These are phyloP conservation scores for Tricholoma saponaceum DNA, from an alignment of 768 basidiomycete genomes.

Conservation along the genomic window DNA sequence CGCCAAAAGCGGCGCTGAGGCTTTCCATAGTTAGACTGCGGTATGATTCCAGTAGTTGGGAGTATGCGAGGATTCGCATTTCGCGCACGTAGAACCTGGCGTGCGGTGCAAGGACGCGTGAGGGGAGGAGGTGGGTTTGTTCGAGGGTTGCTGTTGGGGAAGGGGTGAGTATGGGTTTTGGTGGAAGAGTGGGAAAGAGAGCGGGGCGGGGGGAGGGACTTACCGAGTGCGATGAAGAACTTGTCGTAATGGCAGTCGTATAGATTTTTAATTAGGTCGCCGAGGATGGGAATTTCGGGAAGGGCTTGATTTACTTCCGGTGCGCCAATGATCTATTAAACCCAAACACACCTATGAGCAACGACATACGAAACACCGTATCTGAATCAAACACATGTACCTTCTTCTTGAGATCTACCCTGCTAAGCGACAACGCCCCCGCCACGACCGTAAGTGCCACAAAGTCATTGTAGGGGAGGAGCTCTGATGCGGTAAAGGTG, in stretches of 20 bases:
- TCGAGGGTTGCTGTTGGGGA: conserved; percentile 75
- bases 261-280: conserved; percentile 79
- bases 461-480: conserved; percentile 86
- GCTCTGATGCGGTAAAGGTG: conserved; percentile 91
- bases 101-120: conserved; percentile 81
- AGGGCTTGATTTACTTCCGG: conserved; percentile 87
- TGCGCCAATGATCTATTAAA: conserved; percentile 66
- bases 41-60: conserved; percentile 90
- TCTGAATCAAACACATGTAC: conserved; percentile 29
- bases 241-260: conserved; percentile 95
- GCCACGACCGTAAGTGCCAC: conserved; percentile 81
- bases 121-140: conserved; percentile 82
- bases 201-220: conserved; percentile 12
- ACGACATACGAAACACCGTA: not conserved
- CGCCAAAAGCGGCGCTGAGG: conserved; percentile 84
- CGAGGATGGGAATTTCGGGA: conserved; percentile 77
- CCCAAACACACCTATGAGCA: conserved; percentile 4
- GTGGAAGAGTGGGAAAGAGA: too few relatives aligned
- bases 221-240: conserved; percentile 88
- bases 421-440: conserved; percentile 68
- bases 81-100: conserved; percentile 89
- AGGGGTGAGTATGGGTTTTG: conserved; percentile 1
- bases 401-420: conserved; percentile 91
- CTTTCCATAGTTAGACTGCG: conserved; percentile 85
- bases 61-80: conserved; percentile 93